Conservation (phyloP, 1,139 yeast species). For the Candida tetrigidarum region DNA sequence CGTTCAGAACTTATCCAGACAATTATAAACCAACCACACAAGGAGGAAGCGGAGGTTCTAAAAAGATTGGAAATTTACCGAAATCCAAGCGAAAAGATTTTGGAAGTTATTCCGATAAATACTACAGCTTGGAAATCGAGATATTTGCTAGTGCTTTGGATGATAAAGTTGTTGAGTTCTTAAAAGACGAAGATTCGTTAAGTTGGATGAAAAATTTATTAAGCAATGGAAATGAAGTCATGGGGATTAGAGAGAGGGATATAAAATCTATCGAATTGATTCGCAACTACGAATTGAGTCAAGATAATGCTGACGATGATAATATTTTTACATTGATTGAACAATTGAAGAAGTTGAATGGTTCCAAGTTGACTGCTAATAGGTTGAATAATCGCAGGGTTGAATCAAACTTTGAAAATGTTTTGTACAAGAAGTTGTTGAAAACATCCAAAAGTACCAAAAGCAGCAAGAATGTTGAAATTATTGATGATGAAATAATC, state of each 20-base stretch:
- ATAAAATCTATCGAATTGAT: slow-evolving; percentile 13
- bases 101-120: slow-evolving; percentile 72
- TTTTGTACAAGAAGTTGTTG: slow-evolving; percentile 22
- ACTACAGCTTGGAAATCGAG: slow-evolving; percentile 70
- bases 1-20: slow-evolving; percentile 79
- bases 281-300: slow-evolving; percentile 16
- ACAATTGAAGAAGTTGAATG: slow-evolving; percentile 6
- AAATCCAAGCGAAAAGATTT: slow-evolving; percentile 58
- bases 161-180: slow-evolving; percentile 47
- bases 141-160: slow-evolving; percentile 66
- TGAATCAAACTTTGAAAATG: slow-evolving; percentile 24
- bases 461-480: slow-evolving; percentile 6
- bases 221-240: slow-evolving; percentile 9
- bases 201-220: slow-evolving; percentile 46
- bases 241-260: slow-evolving; percentile 10
- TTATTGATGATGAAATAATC: slow-evolving; percentile 18
- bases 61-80: slow-evolving; percentile 27
- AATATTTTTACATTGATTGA: slow-evolving; percentile 7
- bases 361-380: background rate
- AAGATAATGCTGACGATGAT: slow-evolving; percentile 11
- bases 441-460: background rate
- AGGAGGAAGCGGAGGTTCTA: slow-evolving; percentile 1
- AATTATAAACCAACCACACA: slow-evolving; percentile 24
- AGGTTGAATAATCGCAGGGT: slow-evolving; percentile 17
- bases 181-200: slow-evolving; percentile 34